A percentile compares a stretch with the other conserved stretches of the same genome.
Evolutionary conservation across 208 protist genomes (phyloP).

Genomic region (Leishmania tarentolae): DNA sequence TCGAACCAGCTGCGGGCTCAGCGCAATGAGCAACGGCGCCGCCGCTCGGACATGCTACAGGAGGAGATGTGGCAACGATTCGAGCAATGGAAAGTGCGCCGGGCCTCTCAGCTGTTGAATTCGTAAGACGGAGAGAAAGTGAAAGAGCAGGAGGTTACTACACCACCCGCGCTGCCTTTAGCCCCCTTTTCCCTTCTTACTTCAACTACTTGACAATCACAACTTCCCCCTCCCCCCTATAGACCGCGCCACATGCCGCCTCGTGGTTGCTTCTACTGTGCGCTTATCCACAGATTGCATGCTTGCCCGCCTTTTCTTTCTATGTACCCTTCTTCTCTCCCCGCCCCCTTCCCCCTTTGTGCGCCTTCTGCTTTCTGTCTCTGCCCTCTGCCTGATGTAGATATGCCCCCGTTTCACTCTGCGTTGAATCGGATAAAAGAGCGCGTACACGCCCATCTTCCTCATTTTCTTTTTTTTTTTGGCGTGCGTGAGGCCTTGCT

Average conservation of each 20-base stretch:
- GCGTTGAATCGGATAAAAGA: not conserved
- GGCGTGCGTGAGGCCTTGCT: not conserved
- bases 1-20: slow-evolving; percentile 37
- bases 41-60: slow-evolving; percentile 13
- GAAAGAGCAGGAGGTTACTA: not conserved
- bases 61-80: slow-evolving; percentile 64
- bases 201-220: no score
- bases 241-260: not conserved
- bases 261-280: not conserved
- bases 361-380: not conserved
- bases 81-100: slow-evolving; percentile 62
- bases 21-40: slow-evolving; percentile 15
- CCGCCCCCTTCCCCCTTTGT: not conserved
- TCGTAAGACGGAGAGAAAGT: not conserved
- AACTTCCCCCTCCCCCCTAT: not conserved
- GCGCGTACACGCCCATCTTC: not conserved
- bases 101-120: slow-evolving; percentile 10
- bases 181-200: no score
- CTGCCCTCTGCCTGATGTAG: not conserved
- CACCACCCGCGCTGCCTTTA: not conserved
- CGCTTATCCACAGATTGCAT: not conserved
- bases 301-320: slow-evolving; percentile 13
- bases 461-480: not conserved
- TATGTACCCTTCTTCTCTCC: not conserved
- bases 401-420: not conserved